Percentiles rank a stretch among this genome's conserved stretches.
phyloP scores from a whole-genome alignment of 2,329 filamentous ascomycete genomes.

The Chaetomium strumarium region DNA sequence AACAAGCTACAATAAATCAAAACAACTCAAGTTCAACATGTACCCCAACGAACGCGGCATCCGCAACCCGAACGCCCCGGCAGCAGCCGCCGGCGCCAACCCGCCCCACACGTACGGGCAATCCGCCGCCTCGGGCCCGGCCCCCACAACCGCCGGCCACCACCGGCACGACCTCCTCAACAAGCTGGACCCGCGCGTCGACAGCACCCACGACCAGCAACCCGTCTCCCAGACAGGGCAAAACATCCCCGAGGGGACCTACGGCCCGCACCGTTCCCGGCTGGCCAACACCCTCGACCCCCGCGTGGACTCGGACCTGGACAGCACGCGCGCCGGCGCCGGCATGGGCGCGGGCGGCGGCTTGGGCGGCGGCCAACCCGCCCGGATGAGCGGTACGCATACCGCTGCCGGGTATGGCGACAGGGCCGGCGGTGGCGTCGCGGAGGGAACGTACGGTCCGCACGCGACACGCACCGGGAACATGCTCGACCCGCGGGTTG shows the following conservation, averaged over 20 bases:
- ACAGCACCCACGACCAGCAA: slow-evolving; percentile 20
- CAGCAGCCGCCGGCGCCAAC: background rate
- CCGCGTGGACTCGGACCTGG: slow-evolving; percentile 17
- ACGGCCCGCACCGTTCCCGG: slow-evolving; percentile 18
- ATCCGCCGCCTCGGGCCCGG: slow-evolving; percentile 22
- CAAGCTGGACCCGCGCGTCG: slow-evolving; percentile 24
- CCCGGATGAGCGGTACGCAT: too few species aligned
- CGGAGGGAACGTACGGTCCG: slow-evolving; percentile 21
- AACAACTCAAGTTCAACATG: slow-evolving; percentile 12
- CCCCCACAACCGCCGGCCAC: slow-evolving; percentile 22
- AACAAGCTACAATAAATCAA: background rate
- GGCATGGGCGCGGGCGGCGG: background rate
- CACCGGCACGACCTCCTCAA: slow-evolving; percentile 25
- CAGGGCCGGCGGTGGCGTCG: background rate
- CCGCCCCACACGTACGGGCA: slow-evolving; percentile 18
- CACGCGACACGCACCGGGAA: slow-evolving; percentile 19
- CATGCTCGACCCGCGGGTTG: slow-evolving; percentile 21
- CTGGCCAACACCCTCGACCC: slow-evolving; percentile 22
- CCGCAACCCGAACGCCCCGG: slow-evolving; percentile 7
- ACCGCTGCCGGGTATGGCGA: too few species aligned
- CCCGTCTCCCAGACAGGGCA: slow-evolving; percentile 4
- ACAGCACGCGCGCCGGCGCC: background rate
- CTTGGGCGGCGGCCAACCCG: background rate
- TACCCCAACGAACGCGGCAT: slow-evolving; percentile 17
- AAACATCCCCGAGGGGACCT: slow-evolving; percentile 15